Conservation (phyloP, 2,329 filamentous ascomycete genomes). For the Penicillium palitans region DNA sequence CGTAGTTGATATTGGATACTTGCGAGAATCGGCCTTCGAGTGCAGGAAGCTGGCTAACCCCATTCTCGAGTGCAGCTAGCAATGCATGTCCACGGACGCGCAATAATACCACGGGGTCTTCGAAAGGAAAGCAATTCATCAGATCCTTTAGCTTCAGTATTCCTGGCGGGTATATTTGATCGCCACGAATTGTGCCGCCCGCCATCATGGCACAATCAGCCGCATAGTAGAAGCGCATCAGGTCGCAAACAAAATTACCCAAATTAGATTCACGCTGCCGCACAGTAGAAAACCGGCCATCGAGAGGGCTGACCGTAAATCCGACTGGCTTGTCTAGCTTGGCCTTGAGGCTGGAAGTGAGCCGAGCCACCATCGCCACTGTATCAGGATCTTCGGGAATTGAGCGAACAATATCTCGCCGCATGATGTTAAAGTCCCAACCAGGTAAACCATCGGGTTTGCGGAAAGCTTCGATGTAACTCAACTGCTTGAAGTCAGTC, state of each 20-base stretch:
- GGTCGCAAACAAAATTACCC: conserved; percentile 86
- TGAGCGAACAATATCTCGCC: conserved; percentile 69
- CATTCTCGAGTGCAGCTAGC: conserved; percentile 79
- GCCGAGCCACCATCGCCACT: conserved; percentile 61
- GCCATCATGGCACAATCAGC: conserved; percentile 85
- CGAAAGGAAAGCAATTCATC: conserved; percentile 88
- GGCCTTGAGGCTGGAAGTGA: conserved; percentile 71
- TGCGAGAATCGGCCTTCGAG: conserved; percentile 84
- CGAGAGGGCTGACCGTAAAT: conserved; percentile 77
- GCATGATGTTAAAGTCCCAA: conserved; percentile 78
- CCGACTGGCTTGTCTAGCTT: conserved; percentile 81
- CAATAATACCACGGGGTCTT: conserved; percentile 82
- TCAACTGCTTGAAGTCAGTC: conserved; percentile 88
- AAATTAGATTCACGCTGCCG: conserved; percentile 76
- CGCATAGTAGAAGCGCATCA: conserved; percentile 80
- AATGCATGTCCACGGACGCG: conserved; percentile 70
- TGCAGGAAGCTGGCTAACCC: conserved; percentile 75
- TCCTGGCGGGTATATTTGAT: conserved; percentile 83
- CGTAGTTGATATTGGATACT: conserved; percentile 77
- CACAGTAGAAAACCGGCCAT: conserved; percentile 83
- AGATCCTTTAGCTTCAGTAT: conserved; percentile 76
- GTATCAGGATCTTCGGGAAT: conserved; percentile 66
- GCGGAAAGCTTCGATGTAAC: conserved; percentile 76
- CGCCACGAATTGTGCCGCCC: conserved; percentile 79
- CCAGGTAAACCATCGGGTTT: conserved; percentile 49